These are phyloP conservation scores for Coniochaeta sp. DNA, from an alignment of 2,329 filamentous ascomycete genomes.

Conservation along the genomic window DNA sequence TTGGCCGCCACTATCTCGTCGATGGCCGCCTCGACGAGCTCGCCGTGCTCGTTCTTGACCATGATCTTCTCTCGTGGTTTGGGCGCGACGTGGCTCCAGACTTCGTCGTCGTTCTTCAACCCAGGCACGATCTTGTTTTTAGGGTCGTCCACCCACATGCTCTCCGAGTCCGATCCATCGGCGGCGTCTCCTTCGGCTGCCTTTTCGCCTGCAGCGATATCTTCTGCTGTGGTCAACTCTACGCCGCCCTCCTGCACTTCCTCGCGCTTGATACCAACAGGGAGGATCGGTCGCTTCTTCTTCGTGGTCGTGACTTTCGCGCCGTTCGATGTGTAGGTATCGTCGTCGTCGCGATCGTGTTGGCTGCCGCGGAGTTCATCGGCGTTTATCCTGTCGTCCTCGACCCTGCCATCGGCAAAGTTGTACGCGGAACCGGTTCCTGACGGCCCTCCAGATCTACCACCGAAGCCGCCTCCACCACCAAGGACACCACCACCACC, in stretches of 20 bases:
- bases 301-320: constrained; percentile 18
- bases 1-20: constrained; percentile 10
- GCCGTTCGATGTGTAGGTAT: constrained; percentile 23
- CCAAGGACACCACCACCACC: constrained; percentile 5
- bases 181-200: constrained; percentile 21
- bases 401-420: constrained; percentile 23
- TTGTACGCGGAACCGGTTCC: constrained; percentile 19
- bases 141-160: constrained; percentile 13
- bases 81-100: constrained; percentile 34
- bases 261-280: constrained; percentile 48
- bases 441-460: constrained; percentile 18
- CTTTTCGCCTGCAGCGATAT: constrained; percentile 45
- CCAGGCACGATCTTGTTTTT: constrained; percentile 6
- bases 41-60: constrained; percentile 13
- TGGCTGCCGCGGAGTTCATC: constrained; percentile 42
- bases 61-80: constrained; percentile 14
- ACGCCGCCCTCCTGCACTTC: constrained; percentile 47
- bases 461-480: neutral
- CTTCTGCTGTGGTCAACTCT: constrained; percentile 47
- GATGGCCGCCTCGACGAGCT: constrained; percentile 9
- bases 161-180: constrained; percentile 14
- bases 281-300: constrained; percentile 29
- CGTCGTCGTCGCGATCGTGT: constrained; percentile 29
- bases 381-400: constrained; percentile 46
- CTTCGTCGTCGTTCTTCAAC: constrained; percentile 24